phyloP scores from a whole-genome alignment of 306 rosid species.

The Prunus mume region DNA sequence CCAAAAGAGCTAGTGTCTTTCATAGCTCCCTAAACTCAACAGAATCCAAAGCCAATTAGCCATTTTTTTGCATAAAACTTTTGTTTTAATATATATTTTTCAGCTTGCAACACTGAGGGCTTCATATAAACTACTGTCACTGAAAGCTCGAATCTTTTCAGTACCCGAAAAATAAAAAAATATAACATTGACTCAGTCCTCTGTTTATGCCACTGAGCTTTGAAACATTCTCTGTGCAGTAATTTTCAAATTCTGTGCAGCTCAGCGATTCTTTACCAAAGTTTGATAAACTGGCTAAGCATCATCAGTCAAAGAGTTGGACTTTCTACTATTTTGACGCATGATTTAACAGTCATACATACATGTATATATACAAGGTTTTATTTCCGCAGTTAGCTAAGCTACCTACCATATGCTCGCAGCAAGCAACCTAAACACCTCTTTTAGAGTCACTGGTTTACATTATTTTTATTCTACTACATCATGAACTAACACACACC shows the following conservation, averaged over 20 bases:
- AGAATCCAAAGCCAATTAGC: constrained; percentile 8
- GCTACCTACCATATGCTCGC: neutral
- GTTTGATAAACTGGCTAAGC: neutral
- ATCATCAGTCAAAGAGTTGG: neutral
- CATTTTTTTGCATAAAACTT: neutral
- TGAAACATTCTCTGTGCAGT: neutral
- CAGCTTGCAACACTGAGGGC: neutral
- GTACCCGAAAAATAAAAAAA: neutral
- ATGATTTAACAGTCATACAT: neutral
- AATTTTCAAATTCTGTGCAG: neutral
- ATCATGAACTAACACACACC: neutral
- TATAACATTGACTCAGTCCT: no score
- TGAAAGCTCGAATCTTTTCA: neutral
- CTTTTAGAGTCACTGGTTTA: neutral
- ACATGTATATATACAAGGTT: neutral
- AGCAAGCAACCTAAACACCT: neutral
- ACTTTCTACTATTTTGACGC: neutral
- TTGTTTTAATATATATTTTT: neutral
- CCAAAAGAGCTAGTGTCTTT: constrained; percentile 7
- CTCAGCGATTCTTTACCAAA: constrained; percentile 6
- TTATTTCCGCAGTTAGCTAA: neutral
- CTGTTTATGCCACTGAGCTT: no score
- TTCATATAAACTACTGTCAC: neutral
- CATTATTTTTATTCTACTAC: neutral
- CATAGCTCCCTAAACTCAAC: neutral